These are phyloP conservation scores for Asterella californica DNA, from an alignment of 225 moss, liverwort and hornwort genomes.

Conservation along the genomic window DNA sequence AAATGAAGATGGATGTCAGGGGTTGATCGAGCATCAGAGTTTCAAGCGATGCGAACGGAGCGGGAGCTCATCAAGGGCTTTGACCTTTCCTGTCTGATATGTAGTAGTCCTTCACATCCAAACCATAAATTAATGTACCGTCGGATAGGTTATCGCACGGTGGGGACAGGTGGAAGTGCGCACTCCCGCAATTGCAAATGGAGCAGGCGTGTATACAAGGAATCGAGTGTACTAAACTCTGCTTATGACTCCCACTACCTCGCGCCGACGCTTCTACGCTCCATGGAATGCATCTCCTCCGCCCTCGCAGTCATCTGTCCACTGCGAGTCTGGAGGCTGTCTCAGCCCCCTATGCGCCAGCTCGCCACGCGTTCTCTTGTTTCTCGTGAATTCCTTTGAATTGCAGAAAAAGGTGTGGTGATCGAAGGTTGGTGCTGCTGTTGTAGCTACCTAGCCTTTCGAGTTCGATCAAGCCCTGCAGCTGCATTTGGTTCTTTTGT, in stretches of 20 bases:
- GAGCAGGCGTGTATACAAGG: conserved; percentile 14
- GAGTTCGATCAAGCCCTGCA: not conserved
- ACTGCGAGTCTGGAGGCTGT: conserved; percentile 15
- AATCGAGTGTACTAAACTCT: not conserved
- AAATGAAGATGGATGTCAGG: not conserved
- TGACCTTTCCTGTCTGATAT: conserved; percentile 22
- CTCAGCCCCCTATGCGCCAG: conserved; percentile 4
- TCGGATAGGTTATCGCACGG: conserved; percentile 23
- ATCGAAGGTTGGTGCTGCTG: not conserved
- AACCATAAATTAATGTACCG: conserved; percentile 8
- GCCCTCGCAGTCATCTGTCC: conserved; percentile 14
- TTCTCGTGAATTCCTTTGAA: not conserved
- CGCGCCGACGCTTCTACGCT: conserved; percentile 30
- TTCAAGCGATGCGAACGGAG: conserved; percentile 20
- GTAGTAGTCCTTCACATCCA: conserved; percentile 11
- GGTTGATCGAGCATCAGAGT: not conserved
- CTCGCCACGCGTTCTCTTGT: not conserved
- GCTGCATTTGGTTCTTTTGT: not conserved
- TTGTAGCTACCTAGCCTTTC: not conserved
- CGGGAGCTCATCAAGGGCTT: conserved; percentile 21
- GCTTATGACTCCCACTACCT: conserved; percentile 28
- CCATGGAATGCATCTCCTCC: conserved; percentile 22
- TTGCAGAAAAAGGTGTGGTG: not conserved
- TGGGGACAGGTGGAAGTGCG: conserved; percentile 2
- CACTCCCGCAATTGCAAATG: not conserved